These are phyloP conservation scores for Kodamaea hsintzibuensis DNA, from an alignment of 805 yeast species.

Conservation along the genomic window DNA sequence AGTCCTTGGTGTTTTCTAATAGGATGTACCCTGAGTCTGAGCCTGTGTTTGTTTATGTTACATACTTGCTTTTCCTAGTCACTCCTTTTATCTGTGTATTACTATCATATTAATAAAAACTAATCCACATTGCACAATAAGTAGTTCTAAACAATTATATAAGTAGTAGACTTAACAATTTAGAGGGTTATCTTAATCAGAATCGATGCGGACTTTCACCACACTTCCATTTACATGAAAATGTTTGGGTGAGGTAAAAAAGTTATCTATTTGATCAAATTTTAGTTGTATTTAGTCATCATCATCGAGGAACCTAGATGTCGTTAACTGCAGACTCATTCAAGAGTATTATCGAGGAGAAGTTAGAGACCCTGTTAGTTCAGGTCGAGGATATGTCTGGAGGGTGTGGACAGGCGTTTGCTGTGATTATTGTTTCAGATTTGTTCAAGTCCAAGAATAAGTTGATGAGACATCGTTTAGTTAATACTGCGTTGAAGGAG, in stretches of 20 bases:
- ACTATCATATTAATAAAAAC: conserved; percentile 1
- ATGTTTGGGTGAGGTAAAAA: background rate
- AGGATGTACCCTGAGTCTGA: background rate
- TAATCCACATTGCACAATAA: background rate
- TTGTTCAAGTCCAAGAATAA: conserved; percentile 79
- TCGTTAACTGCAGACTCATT: conserved; percentile 42
- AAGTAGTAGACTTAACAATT: too few relatives aligned
- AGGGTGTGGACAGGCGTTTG: conserved; percentile 98
- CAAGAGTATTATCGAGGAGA: conserved; percentile 49
- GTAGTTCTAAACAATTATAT: too few relatives aligned
- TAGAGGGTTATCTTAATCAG: too few relatives aligned
- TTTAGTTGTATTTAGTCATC: background rate
- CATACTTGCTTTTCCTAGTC: conserved; percentile 1
- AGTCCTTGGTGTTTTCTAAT: background rate
- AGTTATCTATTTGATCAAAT: background rate
- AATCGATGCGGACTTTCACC: too few relatives aligned
- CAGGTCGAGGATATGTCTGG: conserved; percentile 76
- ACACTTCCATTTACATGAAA: too few relatives aligned
- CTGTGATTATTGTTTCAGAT: conserved; percentile 78
- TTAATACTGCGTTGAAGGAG: conserved; percentile 75
- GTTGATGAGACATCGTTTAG: conserved; percentile 81
- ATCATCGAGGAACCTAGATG: conserved; percentile 18
- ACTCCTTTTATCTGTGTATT: conserved; percentile 3
- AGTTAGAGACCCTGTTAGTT: conserved; percentile 63
- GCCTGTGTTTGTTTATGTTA: conserved; percentile 3